Evolutionary conservation across 768 basidiomycete species (phyloP), one percentile per base, ranked within the genome.

Genomic region (Mycena latifolia): DNA sequence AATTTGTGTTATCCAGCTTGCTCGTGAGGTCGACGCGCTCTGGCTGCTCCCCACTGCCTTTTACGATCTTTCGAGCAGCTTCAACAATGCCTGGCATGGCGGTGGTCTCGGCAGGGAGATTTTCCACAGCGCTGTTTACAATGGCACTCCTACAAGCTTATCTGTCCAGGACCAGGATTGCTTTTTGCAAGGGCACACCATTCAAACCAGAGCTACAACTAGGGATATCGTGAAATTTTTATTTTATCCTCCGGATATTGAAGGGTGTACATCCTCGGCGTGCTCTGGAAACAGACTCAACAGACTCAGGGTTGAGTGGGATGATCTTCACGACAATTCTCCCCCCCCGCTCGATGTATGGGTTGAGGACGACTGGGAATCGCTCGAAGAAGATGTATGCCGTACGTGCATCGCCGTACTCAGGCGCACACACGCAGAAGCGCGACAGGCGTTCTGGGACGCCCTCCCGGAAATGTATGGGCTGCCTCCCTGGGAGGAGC

Each of bases 11-110:
- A 45, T 45, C 43, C 41, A 48, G 41, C 43, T 65, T 10, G 41
- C 43, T 1, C 52, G 52, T 0, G 57, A 65, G 57, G 57, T 65
- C 33, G 57, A 60, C n/a, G 64, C 64, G 1, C 28, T 28, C 22
- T 65, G 64, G 64, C 14, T 53, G 25, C 43, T 65, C 22, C 64
- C 64, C 7, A 24, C 20, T 2, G 33, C 33, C 3, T 59, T 59
- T 29, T 65, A 59, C 31, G 31, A 33, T 33, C 31, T 33, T 33
- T 33, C 31, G 31, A 33, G 6, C 6, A 6, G 31, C 31, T 33
- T 33, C 31, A n/a, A n/a, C n/a, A n/a, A n/a, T n/a, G n/a, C n/a
- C n/a, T n/a, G n/a, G n/a, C n/a, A n/a, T n/a, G n/a, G n/a, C n/a
- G n/a, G n/a, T n/a, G n/a, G n/a, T n/a, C 43, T 45, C n/a, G 43